phyloP scores from a whole-genome alignment of 2,329 filamentous ascomycete genomes.

The Claviceps sp. region DNA sequence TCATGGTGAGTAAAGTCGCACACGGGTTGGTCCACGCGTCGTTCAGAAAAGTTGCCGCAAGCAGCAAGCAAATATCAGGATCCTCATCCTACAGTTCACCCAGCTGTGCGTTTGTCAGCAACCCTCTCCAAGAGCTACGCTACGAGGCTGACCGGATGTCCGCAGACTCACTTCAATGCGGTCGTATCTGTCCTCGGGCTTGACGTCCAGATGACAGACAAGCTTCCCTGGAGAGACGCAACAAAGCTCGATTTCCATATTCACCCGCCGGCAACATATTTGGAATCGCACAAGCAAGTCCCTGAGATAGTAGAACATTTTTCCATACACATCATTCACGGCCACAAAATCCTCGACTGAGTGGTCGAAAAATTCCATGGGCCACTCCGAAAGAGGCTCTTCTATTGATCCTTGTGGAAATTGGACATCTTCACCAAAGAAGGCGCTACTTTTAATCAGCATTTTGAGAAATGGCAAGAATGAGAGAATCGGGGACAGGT shows the following conservation, averaged over 20 bases:
- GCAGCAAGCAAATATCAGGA: slow-evolving; percentile 4
- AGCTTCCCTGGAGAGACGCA: background rate
- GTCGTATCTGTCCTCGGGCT: slow-evolving; percentile 4
- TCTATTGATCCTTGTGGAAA: slow-evolving; percentile 5
- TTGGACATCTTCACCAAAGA: background rate
- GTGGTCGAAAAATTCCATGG: slow-evolving; percentile 14
- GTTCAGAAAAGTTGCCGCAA: slow-evolving; percentile 9
- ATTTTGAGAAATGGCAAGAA: background rate
- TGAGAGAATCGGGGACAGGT: background rate
- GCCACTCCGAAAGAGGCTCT: slow-evolving; percentile 17
- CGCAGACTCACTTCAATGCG: slow-evolving; percentile 8
- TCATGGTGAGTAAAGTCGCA: slow-evolving; percentile 13
- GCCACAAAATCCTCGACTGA: slow-evolving; percentile 4
- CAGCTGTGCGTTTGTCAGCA: slow-evolving; percentile 6
- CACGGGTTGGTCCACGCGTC: slow-evolving; percentile 13
- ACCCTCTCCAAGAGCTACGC: background rate
- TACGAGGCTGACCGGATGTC: too few species aligned
- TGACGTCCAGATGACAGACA: background rate
- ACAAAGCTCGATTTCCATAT: background rate
- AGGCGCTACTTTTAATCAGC: background rate
- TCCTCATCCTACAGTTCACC: slow-evolving; percentile 8
- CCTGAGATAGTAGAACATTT: slow-evolving; percentile 16
- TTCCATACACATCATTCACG: slow-evolving; percentile 15
- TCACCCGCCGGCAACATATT: background rate
- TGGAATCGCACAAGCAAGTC: slow-evolving; percentile 12